These are phyloP conservation scores for Osmozyma mogii DNA, from an alignment of 805 yeast genomes.

Conservation along the genomic window DNA sequence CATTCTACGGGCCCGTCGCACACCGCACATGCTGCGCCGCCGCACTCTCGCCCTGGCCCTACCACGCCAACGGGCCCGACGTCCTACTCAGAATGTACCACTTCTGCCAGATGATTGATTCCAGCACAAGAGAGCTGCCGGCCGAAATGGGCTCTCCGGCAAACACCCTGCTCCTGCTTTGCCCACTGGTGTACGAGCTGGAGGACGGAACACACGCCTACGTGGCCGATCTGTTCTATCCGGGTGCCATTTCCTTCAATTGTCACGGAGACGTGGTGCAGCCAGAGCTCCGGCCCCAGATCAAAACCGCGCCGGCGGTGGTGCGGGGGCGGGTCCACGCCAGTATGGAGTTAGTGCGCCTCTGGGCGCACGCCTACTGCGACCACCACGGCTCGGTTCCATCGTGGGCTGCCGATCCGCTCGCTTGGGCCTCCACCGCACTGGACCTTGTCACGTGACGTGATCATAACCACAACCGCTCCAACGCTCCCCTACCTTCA, in stretches of 20 bases:
- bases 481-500: too few relatives aligned
- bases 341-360: constrained; percentile 1
- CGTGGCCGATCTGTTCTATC: background rate
- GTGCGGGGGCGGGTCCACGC: background rate
- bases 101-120: constrained; percentile 1
- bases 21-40: too few relatives aligned
- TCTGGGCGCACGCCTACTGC: constrained; percentile 5
- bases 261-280: background rate
- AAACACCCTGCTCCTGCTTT: too few relatives aligned
- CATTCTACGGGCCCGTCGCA: constrained; percentile 1
- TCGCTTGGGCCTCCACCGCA: too few relatives aligned
- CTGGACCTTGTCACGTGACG: too few relatives aligned
- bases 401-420: too few relatives aligned
- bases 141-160: too few relatives aligned
- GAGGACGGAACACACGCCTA: background rate
- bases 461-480: too few relatives aligned
- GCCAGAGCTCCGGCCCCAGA: constrained; percentile 1
- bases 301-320: background rate
- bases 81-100: constrained; percentile 3
- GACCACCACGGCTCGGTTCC: constrained; percentile 5
- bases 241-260: background rate
- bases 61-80: constrained; percentile 2
- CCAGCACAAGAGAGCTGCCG: background rate
- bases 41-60: constrained; percentile 3
- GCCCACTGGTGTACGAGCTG: constrained; percentile 1